These are phyloP conservation scores for Fusarium pseudoanthophilum DNA, from an alignment of 2,329 filamentous ascomycete species.

Conservation along the genomic window DNA sequence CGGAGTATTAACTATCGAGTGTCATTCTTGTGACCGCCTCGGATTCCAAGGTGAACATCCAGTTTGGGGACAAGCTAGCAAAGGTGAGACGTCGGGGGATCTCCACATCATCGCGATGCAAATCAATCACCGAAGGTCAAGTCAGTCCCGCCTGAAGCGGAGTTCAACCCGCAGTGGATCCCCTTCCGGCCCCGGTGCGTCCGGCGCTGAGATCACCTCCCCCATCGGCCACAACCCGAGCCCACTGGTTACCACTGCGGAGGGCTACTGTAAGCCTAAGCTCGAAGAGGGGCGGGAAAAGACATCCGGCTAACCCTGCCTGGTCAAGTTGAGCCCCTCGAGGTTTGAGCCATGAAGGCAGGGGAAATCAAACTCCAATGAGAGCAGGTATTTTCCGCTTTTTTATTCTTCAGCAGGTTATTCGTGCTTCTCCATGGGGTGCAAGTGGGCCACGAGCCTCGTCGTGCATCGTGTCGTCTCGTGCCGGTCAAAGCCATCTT, in stretches of 20 bases:
- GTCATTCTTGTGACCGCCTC: conserved; percentile 26
- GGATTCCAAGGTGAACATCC: conserved; percentile 30
- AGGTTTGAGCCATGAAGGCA: conserved; percentile 4
- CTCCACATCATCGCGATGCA: conserved; percentile 37
- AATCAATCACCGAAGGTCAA: conserved; percentile 39
- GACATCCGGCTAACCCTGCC: conserved; percentile 33
- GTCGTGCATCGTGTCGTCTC: conserved; percentile 18
- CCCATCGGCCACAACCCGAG: conserved; percentile 44
- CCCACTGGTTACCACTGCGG: conserved; percentile 23
- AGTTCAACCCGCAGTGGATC: conserved; percentile 36
- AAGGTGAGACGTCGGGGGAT: conserved; percentile 31
- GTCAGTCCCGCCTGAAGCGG: conserved; percentile 38
- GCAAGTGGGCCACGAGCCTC: conserved; percentile 28
- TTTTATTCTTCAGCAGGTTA: conserved; percentile 4
- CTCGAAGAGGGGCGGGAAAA: conserved; percentile 40
- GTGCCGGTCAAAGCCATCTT: conserved; percentile 37
- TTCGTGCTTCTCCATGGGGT: conserved; percentile 33
- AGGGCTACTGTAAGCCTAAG: not conserved
- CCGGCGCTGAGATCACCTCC: conserved; percentile 34
- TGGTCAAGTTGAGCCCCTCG: conserved; percentile 10
- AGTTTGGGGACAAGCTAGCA: conserved; percentile 14
- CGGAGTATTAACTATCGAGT: not conserved
- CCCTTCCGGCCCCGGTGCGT: conserved; percentile 36
- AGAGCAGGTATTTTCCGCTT: not conserved
- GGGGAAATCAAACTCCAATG: conserved; percentile 1